Base-by-base conservation (phyloP, 768 basidiomycete genomes). In the Glaciozyma antarctica region DNA sequence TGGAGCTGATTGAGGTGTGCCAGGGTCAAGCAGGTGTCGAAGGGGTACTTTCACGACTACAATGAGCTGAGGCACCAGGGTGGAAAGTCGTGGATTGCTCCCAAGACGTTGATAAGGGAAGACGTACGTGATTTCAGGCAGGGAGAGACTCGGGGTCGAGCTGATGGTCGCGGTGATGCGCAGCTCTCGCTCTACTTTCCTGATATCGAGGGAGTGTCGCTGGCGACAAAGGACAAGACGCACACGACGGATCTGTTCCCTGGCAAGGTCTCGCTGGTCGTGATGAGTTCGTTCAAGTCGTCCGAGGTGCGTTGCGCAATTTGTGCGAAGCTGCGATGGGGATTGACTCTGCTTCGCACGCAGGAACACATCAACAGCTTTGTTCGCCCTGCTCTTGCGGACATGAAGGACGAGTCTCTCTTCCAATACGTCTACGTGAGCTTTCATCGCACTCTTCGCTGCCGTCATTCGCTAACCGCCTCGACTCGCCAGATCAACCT, bases 51-150 rank as follows among this genome's bases (percentile, higher is more conserved):
- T 73, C 81, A 87, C 60, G 94, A 97, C 75, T 80, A 86, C 48
- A 88, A 88, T 72, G 84, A 86, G 74, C 87, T 88, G 2, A 80
- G 86, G 58, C 81, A 81, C 51, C 83, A 90, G 71, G 92, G 90
- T 21, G 94, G 94, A 21, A 98, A 98, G 78, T 87, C 88, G 13
- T 98, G 90, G 91, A 83, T 91, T 59, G 92, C 91, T 16, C 93
- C 92, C 1, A 84, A 82, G 26, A 87, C 88, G 26, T 80, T 97
- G 71, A 91, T 98, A 68, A 84, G 85, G 34, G 88, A 91, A 78
- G 90, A 94, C 70, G 93, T 93, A 74, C 71, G 88, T 52, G 53
- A 26, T 34, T 16, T 8, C 52, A 24, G 44, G 17, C 52, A 43
- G 30, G 57, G 24, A 45, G 15, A 28, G 7, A 30, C n/a, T 22